A percentile compares a stretch with the other conserved stretches of the same genome.
These are phyloP conservation scores for Asterionellopsis glacialis DNA, from an alignment of 108 stramenopile genomes.

Conservation along the genomic window DNA sequence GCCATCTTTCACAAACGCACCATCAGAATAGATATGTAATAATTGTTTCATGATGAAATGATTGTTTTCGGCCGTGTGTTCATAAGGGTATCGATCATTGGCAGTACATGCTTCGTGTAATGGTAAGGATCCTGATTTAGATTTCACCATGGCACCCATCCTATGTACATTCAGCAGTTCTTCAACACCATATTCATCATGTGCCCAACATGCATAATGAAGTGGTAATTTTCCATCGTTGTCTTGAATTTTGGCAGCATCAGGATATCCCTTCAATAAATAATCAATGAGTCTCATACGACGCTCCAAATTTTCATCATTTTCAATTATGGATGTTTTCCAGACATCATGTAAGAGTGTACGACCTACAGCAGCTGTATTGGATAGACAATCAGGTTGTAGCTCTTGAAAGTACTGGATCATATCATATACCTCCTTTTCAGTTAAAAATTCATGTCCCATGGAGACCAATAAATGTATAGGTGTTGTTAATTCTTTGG, in stretches of 20 bases:
- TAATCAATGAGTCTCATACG: not conserved
- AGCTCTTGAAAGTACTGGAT: not conserved
- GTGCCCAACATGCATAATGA: not conserved
- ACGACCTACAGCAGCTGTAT: not conserved
- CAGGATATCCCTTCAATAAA: not conserved
- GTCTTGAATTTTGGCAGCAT: not conserved
- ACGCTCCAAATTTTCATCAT: not conserved
- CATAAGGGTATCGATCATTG: no score
- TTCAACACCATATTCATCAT: not conserved
- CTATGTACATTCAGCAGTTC: not conserved
- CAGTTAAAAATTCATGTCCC: not conserved
- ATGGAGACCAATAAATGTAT: not conserved
- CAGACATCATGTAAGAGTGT: not conserved
- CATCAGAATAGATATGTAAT: not conserved
- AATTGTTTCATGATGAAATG: no score
- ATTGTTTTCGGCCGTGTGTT: no score
- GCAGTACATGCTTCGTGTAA: not conserved
- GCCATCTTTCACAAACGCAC: slow-evolving; percentile 1
- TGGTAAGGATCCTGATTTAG: not conserved
- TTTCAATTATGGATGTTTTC: not conserved
- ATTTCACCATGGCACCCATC: not conserved
- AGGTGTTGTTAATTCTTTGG: not conserved
- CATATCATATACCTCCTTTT: not conserved
- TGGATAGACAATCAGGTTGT: not conserved
- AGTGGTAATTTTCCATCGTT: not conserved